A percentile compares a stretch with the other conserved stretches of the same genome.
These are phyloP conservation scores for Ganoderma resinaceum DNA, from an alignment of 1,284 basidiomycete species.

Conservation along the genomic window DNA sequence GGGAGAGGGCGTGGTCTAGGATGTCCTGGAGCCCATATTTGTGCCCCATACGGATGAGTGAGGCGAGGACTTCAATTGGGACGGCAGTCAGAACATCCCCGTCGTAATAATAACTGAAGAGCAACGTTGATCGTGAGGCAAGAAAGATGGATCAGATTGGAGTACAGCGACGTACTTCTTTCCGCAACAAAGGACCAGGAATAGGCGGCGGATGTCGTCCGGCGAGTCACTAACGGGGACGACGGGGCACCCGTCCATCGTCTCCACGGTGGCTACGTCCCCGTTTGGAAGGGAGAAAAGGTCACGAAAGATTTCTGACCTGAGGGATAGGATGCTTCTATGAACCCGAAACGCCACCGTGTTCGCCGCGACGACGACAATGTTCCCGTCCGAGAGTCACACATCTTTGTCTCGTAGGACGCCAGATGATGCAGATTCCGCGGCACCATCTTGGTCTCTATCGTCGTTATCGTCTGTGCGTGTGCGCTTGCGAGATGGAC, in stretches of 20 bases:
- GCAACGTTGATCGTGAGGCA: neutral
- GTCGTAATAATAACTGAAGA: slow-evolving; percentile 15
- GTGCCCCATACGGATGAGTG: slow-evolving; percentile 26
- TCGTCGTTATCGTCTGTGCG: neutral
- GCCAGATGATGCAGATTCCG: too few species aligned
- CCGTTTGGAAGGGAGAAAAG: neutral
- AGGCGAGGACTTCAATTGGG: slow-evolving; percentile 5
- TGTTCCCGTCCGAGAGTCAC: slow-evolving; percentile 29
- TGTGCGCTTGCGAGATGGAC: neutral
- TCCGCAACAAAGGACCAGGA: neutral
- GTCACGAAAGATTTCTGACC: neutral
- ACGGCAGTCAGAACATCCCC: slow-evolving; percentile 11
- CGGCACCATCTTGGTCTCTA: neutral
- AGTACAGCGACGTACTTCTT: slow-evolving; percentile 9
- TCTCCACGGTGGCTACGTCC: neutral
- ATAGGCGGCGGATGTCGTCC: neutral
- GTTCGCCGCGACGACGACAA: slow-evolving; percentile 21
- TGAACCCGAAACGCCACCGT: neutral
- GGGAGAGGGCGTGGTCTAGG: slow-evolving; percentile 20
- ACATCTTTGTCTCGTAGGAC: slow-evolving; percentile 17
- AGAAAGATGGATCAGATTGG: neutral
- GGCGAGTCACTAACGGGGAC: neutral
- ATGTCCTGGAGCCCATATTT: slow-evolving; percentile 21
- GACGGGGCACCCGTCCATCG: slow-evolving; percentile 1
- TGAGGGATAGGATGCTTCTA: neutral